phyloP scores from a whole-genome alignment of 352 stramenopile species.

The Pythium phragmitis region DNA sequence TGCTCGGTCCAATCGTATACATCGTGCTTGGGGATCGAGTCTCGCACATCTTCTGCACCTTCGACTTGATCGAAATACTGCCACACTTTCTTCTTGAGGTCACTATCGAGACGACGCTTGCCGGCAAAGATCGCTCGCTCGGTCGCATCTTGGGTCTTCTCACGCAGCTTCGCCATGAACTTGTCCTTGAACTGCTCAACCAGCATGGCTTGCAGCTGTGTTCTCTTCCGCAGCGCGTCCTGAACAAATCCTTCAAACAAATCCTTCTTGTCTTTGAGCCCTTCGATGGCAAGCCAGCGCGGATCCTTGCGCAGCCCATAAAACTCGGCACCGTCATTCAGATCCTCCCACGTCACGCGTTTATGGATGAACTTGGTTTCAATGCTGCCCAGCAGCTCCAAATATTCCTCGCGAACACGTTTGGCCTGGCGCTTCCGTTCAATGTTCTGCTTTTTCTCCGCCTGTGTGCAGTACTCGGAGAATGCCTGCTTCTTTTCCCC shows the following conservation, averaged over 20 bases:
- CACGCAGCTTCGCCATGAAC: slow-evolving; percentile 42
- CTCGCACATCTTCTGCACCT: slow-evolving; percentile 15
- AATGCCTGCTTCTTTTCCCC: slow-evolving; percentile 86
- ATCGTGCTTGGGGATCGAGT: slow-evolving; percentile 40
- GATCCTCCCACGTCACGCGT: slow-evolving; percentile 45
- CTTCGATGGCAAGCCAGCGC: slow-evolving; percentile 62
- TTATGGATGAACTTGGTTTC: slow-evolving; percentile 32
- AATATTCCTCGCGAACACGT: slow-evolving; percentile 69
- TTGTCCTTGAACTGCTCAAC: slow-evolving; percentile 37
- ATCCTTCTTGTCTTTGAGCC: slow-evolving; percentile 62
- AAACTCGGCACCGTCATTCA: slow-evolving; percentile 43
- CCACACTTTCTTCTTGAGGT: slow-evolving; percentile 46
- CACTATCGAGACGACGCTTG: slow-evolving; percentile 41
- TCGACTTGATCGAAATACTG: slow-evolving; percentile 40
- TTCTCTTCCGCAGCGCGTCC: slow-evolving; percentile 56
- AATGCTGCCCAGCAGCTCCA: slow-evolving; percentile 59
- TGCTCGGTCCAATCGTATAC: slow-evolving; percentile 70
- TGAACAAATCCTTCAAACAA: slow-evolving; percentile 69
- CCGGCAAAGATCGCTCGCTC: slow-evolving; percentile 26
- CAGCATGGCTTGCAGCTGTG: slow-evolving; percentile 41
- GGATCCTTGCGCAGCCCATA: slow-evolving; percentile 65
- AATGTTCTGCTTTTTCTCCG: slow-evolving; percentile 64
- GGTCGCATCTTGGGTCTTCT: slow-evolving; percentile 23
- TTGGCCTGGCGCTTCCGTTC: slow-evolving; percentile 72
- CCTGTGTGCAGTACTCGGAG: slow-evolving; percentile 78